phyloP scores from a whole-genome alignment of 140 eudicot species.

The Ambrosia hybrid region DNA sequence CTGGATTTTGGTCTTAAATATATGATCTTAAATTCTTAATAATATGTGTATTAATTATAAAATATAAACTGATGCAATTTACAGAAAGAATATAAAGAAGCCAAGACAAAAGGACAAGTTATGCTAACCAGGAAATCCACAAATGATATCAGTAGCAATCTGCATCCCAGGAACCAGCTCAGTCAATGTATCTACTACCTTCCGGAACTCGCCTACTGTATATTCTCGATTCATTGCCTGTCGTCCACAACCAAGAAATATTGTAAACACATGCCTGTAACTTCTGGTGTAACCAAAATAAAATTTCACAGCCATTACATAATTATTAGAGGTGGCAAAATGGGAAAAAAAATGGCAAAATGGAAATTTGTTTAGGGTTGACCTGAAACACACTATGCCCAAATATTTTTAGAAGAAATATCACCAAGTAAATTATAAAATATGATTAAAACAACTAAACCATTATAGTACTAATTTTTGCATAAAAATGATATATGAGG shows the following conservation, averaged over 20 bases:
- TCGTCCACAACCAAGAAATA: conserved; percentile 9
- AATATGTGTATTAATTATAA: neutral
- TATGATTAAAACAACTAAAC: neutral
- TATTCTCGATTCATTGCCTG: conserved; percentile 98
- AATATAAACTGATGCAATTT: neutral
- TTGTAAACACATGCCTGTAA: neutral
- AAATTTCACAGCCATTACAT: neutral
- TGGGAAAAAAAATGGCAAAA: neutral
- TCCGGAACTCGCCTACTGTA: conserved; percentile 81
- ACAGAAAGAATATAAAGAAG: neutral
- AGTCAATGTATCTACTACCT: conserved; percentile 82
- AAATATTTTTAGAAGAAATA: neutral
- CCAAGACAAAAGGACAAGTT: neutral
- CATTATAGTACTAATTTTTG: neutral
- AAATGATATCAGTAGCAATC: conserved; percentile 98
- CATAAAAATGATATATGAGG: neutral
- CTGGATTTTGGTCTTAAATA: neutral
- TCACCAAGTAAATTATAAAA: neutral
- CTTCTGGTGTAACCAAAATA: conserved; percentile 4
- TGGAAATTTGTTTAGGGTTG: neutral
- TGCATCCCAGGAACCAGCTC: conserved; percentile 98
- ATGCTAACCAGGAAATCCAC: conserved; percentile 90
- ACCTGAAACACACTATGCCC: neutral
- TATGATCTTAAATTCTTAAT: neutral
- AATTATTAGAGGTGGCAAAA: neutral